Evolutionary conservation across 2,329 filamentous ascomycete genomes (phyloP).

Genomic region (Aurifilum marmelostoma): DNA sequence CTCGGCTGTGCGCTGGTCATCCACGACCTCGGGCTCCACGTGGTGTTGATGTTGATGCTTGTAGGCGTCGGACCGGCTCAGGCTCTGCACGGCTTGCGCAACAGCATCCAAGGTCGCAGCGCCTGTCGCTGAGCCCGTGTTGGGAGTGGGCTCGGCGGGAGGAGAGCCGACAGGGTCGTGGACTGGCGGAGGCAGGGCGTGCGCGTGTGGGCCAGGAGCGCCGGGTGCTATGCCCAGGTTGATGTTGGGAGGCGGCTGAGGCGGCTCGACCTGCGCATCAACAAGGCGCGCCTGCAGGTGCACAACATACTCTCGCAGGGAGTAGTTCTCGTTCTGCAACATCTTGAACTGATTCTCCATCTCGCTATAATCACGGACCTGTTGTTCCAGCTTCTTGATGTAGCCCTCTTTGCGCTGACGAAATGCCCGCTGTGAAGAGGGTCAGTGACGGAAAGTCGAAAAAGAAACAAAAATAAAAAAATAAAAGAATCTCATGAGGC

Average conservation of each 20-base stretch:
- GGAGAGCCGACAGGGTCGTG: slow-evolving; percentile 23
- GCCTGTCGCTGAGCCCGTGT: slow-evolving; percentile 35
- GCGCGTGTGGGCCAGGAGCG: slow-evolving; percentile 6
- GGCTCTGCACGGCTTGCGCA: slow-evolving; percentile 49
- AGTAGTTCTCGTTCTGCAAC: slow-evolving; percentile 87
- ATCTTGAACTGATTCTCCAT: slow-evolving; percentile 78
- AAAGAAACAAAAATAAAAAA: neutral
- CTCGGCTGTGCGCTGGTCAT: slow-evolving; percentile 53
- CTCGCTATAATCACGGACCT: slow-evolving; percentile 78
- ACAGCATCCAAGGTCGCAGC: slow-evolving; percentile 52
- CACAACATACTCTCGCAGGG: slow-evolving; percentile 89
- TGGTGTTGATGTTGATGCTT: slow-evolving; percentile 5
- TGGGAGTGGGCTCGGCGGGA: slow-evolving; percentile 28
- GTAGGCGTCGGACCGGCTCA: slow-evolving; percentile 22
- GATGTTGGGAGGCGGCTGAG: slow-evolving; percentile 79
- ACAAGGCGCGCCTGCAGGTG: slow-evolving; percentile 85
- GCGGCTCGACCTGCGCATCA: slow-evolving; percentile 81
- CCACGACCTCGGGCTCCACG: slow-evolving; percentile 36
- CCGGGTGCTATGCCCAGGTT: slow-evolving; percentile 55
- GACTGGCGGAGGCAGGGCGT: slow-evolving; percentile 20
- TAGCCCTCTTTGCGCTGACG: slow-evolving; percentile 97
- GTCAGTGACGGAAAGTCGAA: slow-evolving; percentile 32
- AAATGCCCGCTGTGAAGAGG: slow-evolving; percentile 75
- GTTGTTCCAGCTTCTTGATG: slow-evolving; percentile 95
- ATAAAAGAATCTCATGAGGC: neutral